Percentiles rank a stretch among this genome's conserved stretches.
phyloP scores from a whole-genome alignment of 768 basidiomycete genomes.

The Rhizopogon sp. region DNA sequence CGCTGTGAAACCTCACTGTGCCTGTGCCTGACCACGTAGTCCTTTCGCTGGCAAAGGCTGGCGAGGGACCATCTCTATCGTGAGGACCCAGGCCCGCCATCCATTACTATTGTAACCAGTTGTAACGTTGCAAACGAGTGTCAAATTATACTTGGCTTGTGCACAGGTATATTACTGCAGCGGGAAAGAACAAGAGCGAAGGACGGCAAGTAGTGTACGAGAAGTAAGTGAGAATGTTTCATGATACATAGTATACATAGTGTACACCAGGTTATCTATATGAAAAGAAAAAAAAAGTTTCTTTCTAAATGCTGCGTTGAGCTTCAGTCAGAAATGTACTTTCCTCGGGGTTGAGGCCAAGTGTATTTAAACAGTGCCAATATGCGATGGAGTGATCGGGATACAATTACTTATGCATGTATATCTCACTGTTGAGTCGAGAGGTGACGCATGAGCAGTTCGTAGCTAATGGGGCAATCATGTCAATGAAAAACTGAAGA shows the following conservation, averaged over 20 bases:
- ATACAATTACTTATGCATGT: background rate
- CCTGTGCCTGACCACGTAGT: background rate
- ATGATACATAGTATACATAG: slow-evolving; percentile 4
- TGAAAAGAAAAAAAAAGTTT: background rate
- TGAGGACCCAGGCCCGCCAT: background rate
- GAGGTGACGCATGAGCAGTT: slow-evolving; percentile 29
- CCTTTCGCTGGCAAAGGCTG: background rate
- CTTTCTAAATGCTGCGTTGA: slow-evolving; percentile 14
- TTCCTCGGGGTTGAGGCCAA: background rate
- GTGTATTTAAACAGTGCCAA: background rate
- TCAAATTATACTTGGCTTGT: background rate
- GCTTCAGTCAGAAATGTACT: background rate
- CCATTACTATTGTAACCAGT: background rate
- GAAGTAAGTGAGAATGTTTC: background rate
- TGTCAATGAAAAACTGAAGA: slow-evolving; percentile 3
- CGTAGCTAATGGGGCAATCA: slow-evolving; percentile 16
- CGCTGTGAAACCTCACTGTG: background rate
- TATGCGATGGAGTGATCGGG: background rate
- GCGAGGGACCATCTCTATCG: background rate
- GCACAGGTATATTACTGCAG: background rate
- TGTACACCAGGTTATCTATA: slow-evolving; percentile 11
- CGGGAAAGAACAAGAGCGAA: background rate
- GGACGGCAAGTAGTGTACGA: background rate
- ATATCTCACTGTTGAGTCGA: slow-evolving; percentile 7
- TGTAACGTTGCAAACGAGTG: background rate